Percentiles rank a stretch among this genome's conserved stretches.
Conservation (phyloP, 805 yeast genomes). For the Candida michaelii region DNA sequence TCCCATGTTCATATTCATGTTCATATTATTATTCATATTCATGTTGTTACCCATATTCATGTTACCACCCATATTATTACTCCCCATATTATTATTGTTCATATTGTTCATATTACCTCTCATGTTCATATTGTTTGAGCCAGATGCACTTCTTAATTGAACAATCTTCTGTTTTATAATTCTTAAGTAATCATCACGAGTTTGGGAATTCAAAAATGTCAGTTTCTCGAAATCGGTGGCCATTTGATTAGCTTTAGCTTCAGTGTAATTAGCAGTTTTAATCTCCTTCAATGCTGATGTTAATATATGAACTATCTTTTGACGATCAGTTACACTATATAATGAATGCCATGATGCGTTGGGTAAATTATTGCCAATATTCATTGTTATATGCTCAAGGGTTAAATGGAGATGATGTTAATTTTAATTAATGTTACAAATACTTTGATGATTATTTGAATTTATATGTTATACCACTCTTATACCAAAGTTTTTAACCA, state of each 20-base stretch:
- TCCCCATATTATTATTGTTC: conserved; percentile 16
- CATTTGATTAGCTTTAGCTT: conserved; percentile 37
- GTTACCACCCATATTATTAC: conserved; percentile 1
- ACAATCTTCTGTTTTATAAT: conserved; percentile 40
- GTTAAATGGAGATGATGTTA: too few species aligned
- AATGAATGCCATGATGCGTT: conserved; percentile 24
- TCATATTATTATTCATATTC: conserved; percentile 1
- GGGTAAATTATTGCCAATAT: conserved; percentile 1
- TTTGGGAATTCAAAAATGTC: conserved; percentile 57
- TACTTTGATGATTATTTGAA: too few species aligned
- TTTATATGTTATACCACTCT: too few species aligned
- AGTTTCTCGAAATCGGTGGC: conserved; percentile 74
- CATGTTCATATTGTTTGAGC: conserved; percentile 7
- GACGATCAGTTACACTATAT: conserved; percentile 35
- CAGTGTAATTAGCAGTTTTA: conserved; percentile 32
- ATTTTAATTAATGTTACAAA: too few species aligned
- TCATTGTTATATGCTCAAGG: conserved; percentile 2
- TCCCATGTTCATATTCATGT: conserved; percentile 2
- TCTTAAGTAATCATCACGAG: conserved; percentile 56
- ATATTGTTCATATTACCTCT: conserved; percentile 5
- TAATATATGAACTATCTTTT: conserved; percentile 39
- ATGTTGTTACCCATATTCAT: conserved; percentile 3
- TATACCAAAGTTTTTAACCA: neutral
- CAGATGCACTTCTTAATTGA: conserved; percentile 26
- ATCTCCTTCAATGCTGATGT: conserved; percentile 38